Evolutionary conservation across 2,329 filamentous ascomycete species (phyloP), one percentile per base, ranked within the genome.

Genomic region (Neoscytalidium dimidiatum): DNA sequence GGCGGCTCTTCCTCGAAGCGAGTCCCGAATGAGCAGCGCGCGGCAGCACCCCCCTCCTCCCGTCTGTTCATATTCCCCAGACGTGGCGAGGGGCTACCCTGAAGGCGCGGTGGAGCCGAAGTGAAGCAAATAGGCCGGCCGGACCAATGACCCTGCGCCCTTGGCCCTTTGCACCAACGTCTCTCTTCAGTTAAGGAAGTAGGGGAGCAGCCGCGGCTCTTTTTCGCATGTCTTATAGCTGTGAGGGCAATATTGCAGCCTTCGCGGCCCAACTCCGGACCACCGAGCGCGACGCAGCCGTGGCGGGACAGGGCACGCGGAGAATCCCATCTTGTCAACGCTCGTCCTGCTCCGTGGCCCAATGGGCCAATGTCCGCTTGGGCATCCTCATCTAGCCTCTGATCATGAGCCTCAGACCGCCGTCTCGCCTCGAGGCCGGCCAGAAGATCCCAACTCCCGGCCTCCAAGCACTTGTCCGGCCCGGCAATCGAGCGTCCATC

Each of bases 1-100:
- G 11, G n/a, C 51, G 51, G 51, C 33, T 41, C 31, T 38, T 38
- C n/a, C 56, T 58, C 56, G 56, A 60, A 60, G 56, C 56, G 56
- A 60, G 43, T 33, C 28, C 28, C 6, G 26, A 33, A 21, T 4
- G 28, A 33, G 48, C 26, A 13, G 33, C 14, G 33, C 8, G 38
- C 38, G 14, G 11, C n/a, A 33, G 8, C 26, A 52, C 29, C 29
- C 17, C 13, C 49, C n/a, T 8, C 6, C 17, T 21, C 33, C 31
- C 9, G 31, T 56, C 31, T 43, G 53, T 14, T 7, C 21, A 11
- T 21, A 33, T 28, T 46, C 29, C 23, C 19, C 38, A 44, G 41
- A 35, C n/a, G 19, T 6, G 17, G 23, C 38, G 28, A 58, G 26
- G 19, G 19, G 38, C 14, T 28, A 4, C 26, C 35, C 28, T 58